Conservation (phyloP, 805 yeast genomes). For the Dipodascopsis tothii region DNA sequence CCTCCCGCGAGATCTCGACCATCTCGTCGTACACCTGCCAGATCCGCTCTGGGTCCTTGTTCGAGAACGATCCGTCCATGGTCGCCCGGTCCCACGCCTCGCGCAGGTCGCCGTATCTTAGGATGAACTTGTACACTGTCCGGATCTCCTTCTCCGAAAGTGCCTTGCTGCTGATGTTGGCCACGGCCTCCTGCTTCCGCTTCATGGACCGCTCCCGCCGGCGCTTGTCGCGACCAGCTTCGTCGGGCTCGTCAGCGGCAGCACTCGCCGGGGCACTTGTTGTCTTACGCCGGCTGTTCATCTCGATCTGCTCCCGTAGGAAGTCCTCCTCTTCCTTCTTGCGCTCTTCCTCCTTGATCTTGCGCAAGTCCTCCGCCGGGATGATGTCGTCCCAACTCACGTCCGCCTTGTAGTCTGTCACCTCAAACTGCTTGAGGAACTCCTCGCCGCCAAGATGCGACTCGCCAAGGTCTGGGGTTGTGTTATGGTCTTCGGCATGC, state of each 20-base stretch:
- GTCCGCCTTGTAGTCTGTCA: constrained; percentile 89
- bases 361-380: constrained; percentile 85
- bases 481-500: constrained; percentile 95
- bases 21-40: constrained; percentile 72
- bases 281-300: constrained; percentile 68
- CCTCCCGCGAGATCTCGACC: constrained; percentile 50
- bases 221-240: constrained; percentile 33
- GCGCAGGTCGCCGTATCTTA: constrained; percentile 70
- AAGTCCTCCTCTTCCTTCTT: constrained; percentile 77
- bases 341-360: constrained; percentile 85
- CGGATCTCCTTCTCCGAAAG: constrained; percentile 82
- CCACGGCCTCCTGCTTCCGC: constrained; percentile 28
- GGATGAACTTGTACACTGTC: constrained; percentile 71
- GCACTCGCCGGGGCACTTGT: constrained; percentile 39
- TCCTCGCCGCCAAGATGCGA: constrained; percentile 98
- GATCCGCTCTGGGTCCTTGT: constrained; percentile 71
- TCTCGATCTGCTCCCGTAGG: constrained; percentile 79
- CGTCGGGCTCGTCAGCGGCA: constrained; percentile 38
- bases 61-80: constrained; percentile 81
- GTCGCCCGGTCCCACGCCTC: constrained; percentile 74
- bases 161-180: constrained; percentile 40
- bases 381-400: constrained; percentile 98
- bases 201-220: constrained; percentile 36
- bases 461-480: constrained; percentile 94
- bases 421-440: constrained; percentile 92